Conservation (phyloP, 2,329 filamentous ascomycete genomes). For the Fusarium sp. region DNA sequence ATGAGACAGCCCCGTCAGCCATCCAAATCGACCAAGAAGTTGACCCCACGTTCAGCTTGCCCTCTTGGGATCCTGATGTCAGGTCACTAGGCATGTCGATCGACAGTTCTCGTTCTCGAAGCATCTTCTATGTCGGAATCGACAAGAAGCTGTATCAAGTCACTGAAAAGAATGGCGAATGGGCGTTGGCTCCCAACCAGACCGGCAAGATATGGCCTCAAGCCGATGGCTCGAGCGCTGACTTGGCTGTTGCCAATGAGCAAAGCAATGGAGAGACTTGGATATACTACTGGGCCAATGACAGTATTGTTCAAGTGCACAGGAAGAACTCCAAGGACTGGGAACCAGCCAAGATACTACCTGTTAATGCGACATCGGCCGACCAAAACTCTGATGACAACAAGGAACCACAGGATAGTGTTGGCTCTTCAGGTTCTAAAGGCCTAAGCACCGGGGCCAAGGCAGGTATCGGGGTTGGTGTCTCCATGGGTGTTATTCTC, state of each 20-base stretch:
- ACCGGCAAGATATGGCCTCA: neutral
- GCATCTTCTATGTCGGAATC: neutral
- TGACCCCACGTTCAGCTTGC: neutral
- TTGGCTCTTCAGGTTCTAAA: neutral
- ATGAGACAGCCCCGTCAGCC: neutral
- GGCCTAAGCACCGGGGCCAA: neutral
- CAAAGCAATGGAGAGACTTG: neutral
- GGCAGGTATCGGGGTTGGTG: neutral
- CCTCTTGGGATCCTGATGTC: neutral
- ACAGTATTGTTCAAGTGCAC: neutral
- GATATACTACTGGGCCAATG: constrained; percentile 4
- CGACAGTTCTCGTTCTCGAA: neutral
- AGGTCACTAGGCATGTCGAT: neutral
- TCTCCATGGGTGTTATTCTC: neutral
- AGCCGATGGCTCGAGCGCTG: neutral
- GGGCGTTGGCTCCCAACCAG: neutral
- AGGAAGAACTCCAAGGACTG: neutral
- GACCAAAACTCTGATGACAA: neutral
- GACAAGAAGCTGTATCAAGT: neutral
- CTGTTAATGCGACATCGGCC: neutral
- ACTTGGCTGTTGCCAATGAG: neutral
- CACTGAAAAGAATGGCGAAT: neutral
- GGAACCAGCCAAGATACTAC: neutral
- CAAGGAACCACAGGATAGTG: neutral
- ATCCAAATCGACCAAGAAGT: neutral